Percentiles rank a stretch among this genome's conserved stretches.
phyloP scores from a whole-genome alignment of 208 protist species.

The Borovskyia barvae region DNA sequence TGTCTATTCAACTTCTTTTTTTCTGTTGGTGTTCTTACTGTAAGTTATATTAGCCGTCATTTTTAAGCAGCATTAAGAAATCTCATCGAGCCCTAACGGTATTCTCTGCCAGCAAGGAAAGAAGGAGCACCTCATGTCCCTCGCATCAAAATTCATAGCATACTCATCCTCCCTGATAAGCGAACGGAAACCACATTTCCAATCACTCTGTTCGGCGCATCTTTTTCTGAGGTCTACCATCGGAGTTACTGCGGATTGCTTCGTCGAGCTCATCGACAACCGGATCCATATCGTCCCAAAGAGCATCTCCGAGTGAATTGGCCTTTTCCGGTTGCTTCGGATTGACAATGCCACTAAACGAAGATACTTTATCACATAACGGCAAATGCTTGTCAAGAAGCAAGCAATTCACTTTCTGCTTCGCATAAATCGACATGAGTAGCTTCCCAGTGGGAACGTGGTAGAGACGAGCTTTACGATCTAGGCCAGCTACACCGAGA shows the following conservation, averaged over 20 bases:
- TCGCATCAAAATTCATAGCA: too few species aligned
- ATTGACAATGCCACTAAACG: slow-evolving; percentile 68
- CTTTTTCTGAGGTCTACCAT: neutral
- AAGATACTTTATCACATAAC: slow-evolving; percentile 52
- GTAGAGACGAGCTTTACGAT: slow-evolving; percentile 77
- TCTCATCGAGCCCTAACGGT: too few species aligned
- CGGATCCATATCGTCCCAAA: slow-evolving; percentile 89
- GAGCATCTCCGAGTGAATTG: slow-evolving; percentile 55
- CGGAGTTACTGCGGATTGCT: neutral
- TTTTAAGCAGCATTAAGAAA: too few species aligned
- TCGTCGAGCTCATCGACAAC: slow-evolving; percentile 70
- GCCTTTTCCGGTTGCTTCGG: slow-evolving; percentile 64
- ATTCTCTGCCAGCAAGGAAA: too few species aligned
- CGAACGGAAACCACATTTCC: too few species aligned
- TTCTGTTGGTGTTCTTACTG: neutral
- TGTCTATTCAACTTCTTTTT: slow-evolving; percentile 1
- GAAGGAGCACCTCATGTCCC: too few species aligned
- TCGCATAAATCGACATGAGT: slow-evolving; percentile 68
- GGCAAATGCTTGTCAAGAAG: slow-evolving; percentile 67
- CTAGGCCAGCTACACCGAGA: slow-evolving; percentile 68
- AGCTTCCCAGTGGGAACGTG: slow-evolving; percentile 84
- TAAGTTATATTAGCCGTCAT: too few species aligned
- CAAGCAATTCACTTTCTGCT: slow-evolving; percentile 66
- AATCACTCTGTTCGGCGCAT: neutral
- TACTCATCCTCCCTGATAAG: too few species aligned